Evolutionary conservation across 2,329 filamentous ascomycete genomes (phyloP).

Genomic region (Xylariaceae sp.): DNA sequence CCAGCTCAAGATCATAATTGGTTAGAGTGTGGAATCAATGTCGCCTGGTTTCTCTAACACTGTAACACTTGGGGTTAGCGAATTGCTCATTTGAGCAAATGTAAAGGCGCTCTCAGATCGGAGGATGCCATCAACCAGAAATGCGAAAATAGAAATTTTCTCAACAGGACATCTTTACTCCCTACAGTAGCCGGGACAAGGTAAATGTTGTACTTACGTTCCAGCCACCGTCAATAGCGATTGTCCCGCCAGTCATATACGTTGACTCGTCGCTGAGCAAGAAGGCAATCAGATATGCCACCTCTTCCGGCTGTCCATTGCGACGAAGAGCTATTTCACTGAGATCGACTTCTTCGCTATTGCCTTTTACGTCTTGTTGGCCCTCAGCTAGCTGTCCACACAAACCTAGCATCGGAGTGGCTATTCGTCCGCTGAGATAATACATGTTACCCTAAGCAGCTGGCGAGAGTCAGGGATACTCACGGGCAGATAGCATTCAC

Average conservation of each 20-base stretch:
- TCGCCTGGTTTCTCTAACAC: too few species aligned
- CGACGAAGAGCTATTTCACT: slow-evolving; percentile 16
- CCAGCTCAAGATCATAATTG: too few species aligned
- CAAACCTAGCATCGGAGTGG: neutral
- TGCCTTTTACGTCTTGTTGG: neutral
- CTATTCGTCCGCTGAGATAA: slow-evolving; percentile 3
- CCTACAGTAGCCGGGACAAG: neutral
- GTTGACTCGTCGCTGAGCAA: slow-evolving; percentile 40
- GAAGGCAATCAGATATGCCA: slow-evolving; percentile 38
- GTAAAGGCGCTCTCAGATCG: too few species aligned
- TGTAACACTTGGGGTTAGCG: too few species aligned
- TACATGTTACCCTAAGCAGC: too few species aligned
- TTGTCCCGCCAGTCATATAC: slow-evolving; percentile 33
- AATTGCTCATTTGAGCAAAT: too few species aligned
- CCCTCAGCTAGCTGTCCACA: neutral
- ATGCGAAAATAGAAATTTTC: neutral
- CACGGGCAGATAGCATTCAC: slow-evolving; percentile 35
- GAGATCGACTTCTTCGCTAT: neutral
- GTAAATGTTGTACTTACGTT: neutral
- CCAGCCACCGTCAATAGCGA: slow-evolving; percentile 39
- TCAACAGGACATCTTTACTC: neutral
- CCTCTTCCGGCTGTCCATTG: slow-evolving; percentile 38
- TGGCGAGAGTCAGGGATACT: too few species aligned
- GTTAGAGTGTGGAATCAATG: too few species aligned
- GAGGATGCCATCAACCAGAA: neutral